Base-by-base conservation (phyloP, 148 eudicot species). In the Fagopyrum homotropicum region DNA sequence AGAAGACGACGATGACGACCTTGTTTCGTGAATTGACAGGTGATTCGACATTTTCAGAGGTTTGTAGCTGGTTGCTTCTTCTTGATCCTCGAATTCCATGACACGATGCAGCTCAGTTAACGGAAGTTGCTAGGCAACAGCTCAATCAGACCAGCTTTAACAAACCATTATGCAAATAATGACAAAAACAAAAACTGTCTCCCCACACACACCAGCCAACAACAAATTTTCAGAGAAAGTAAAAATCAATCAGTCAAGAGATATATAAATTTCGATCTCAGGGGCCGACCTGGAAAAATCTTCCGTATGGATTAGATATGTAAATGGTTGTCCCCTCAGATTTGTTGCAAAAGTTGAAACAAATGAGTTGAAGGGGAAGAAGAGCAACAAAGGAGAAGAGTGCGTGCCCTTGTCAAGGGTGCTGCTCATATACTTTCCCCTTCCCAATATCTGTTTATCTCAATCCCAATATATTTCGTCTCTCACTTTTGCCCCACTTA, bases 341-440 rank as follows among this genome's bases (percentile, higher is more conserved):
- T 29, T 5, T 68, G 72, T 45, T 35, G 45, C 22, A 68, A 68
- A 68, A 35, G 72, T 45, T 17, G 48, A 68, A 45, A 68, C 45
- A 45, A 68, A 35, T 17, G 47, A 68, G 72, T 40, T 14, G 47
- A 45, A 14, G 46, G n/a, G 19, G 72, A 40, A 40, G 48, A 7
- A 40, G 48, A 7, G 46, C 19, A 40, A 35, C 45, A 35, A 35
- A 5, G 48, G 72, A 40, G 45, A 16, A 35, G 72, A 68, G 3
- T 7, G 47, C 9, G 16, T 8, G 40, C 10, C 44, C 4, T 64
- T 29, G 70, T 4, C 6, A 64, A 40, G 72, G 72, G 72, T 29
- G 72, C n/a, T 68, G 72, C 30, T 57, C 63, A 68, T 68, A 35
- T 68, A 68, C 72, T 68, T 68, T 68, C 47, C 47, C 72, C 14